Conservation (phyloP, 192 early-diverging fungal species). For the Dimargaris verticillata region DNA sequence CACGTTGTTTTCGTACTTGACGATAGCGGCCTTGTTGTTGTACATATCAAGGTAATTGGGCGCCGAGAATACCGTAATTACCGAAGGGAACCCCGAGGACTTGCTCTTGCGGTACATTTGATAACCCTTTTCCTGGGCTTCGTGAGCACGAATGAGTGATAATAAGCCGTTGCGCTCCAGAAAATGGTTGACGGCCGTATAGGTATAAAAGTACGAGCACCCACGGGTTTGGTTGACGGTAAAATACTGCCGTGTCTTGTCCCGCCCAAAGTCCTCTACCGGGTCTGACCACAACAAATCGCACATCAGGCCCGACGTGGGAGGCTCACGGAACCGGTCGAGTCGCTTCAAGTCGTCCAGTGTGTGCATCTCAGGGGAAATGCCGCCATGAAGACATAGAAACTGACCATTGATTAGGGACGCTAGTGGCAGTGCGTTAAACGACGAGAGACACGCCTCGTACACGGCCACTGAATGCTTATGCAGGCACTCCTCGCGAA, state of each 20-base stretch:
- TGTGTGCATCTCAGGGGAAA: conserved; percentile 84
- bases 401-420: conserved; percentile 93
- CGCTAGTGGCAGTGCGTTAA: conserved; percentile 81
- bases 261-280: conserved; percentile 91
- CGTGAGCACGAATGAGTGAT: conserved; percentile 92
- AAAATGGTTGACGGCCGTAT: conserved; percentile 81
- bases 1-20: conserved; percentile 98
- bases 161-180: conserved; percentile 86
- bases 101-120: conserved; percentile 93
- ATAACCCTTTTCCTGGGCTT: conserved; percentile 91
- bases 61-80: conserved; percentile 96
- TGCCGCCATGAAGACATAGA: conserved; percentile 89
- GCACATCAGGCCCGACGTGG: conserved; percentile 26
- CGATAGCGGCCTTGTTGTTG: conserved; percentile 95
- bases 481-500: conserved; percentile 95
- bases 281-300: conserved; percentile 60
- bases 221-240: conserved; percentile 86
- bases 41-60: conserved; percentile 97
- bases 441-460: conserved; percentile 79
- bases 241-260: conserved; percentile 76
- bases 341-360: conserved; percentile 73
- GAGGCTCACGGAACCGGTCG: conserved; percentile 83
- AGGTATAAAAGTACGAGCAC: conserved; percentile 91
- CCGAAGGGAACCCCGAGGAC: conserved; percentile 85
- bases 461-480: conserved; percentile 87